Evolutionary conservation across 2,329 filamentous ascomycete genomes (phyloP).

Genomic region (Neofusicoccum kwambonambiense): DNA sequence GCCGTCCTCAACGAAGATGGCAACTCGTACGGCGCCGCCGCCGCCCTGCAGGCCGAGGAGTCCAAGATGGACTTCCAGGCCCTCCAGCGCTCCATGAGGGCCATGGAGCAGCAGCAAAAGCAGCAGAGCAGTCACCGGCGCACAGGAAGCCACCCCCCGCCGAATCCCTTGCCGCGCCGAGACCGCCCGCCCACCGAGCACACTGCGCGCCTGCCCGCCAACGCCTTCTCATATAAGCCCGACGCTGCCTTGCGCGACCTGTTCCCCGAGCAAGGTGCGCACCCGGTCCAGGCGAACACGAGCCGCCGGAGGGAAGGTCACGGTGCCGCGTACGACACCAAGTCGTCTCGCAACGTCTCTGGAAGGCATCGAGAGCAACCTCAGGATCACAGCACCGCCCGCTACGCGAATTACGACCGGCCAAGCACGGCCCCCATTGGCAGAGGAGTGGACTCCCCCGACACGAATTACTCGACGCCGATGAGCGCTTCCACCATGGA

Average conservation of each 20-base stretch:
- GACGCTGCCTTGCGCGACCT: slow-evolving; percentile 29
- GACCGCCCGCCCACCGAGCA: slow-evolving; percentile 27
- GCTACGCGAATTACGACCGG: slow-evolving; percentile 22
- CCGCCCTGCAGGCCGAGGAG: slow-evolving; percentile 26
- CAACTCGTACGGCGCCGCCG: slow-evolving; percentile 38
- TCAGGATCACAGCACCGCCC: neutral
- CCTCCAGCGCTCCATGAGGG: slow-evolving; percentile 23
- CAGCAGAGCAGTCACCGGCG: slow-evolving; percentile 23
- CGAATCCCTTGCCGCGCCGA: slow-evolving; percentile 27
- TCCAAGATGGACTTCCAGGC: slow-evolving; percentile 36
- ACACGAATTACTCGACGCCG: slow-evolving; percentile 40
- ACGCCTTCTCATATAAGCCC: slow-evolving; percentile 25
- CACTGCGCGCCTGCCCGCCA: slow-evolving; percentile 26
- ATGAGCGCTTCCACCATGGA: slow-evolving; percentile 41
- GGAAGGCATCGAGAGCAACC: slow-evolving; percentile 21
- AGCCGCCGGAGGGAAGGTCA: slow-evolving; percentile 33
- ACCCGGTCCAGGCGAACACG: slow-evolving; percentile 32
- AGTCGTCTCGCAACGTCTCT: slow-evolving; percentile 23
- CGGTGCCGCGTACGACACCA: slow-evolving; percentile 27
- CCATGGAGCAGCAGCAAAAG: slow-evolving; percentile 19
- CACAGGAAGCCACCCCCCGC: slow-evolving; percentile 29
- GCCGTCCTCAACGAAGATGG: slow-evolving; percentile 42
- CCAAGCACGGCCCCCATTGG: slow-evolving; percentile 24
- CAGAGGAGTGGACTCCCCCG: slow-evolving; percentile 33
- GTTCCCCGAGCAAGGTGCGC: slow-evolving; percentile 19